A percentile compares a stretch with the other conserved stretches of the same genome.
Evolutionary conservation across 2,329 filamentous ascomycete species (phyloP).

Genomic region (Diaporthe ilicicola): DNA sequence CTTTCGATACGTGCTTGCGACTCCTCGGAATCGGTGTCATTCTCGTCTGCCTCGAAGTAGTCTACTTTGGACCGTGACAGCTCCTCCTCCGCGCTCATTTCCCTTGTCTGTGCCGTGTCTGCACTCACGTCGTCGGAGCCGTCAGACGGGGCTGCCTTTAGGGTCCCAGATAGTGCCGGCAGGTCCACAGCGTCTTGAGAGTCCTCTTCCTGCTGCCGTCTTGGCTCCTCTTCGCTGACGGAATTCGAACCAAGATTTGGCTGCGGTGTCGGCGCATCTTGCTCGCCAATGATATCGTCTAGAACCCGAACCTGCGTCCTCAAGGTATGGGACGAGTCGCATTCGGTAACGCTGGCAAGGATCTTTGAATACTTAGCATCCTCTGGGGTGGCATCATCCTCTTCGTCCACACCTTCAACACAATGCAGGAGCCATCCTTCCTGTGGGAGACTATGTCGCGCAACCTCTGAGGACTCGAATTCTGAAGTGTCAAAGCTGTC

Average conservation of each 20-base stretch:
- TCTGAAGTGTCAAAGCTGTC: not conserved
- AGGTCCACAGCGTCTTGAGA: not conserved
- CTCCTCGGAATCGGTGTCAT: not conserved
- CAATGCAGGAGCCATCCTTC: constrained; percentile 27
- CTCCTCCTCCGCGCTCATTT: not conserved
- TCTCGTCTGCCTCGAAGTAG: constrained; percentile 23
- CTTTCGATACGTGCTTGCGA: not conserved
- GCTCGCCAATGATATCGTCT: not conserved
- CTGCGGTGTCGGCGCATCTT: not conserved
- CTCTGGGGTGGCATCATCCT: not conserved
- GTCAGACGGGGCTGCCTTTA: not conserved
- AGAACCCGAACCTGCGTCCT: not conserved
- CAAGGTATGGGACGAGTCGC: constrained; percentile 9
- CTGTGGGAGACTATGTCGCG: not conserved
- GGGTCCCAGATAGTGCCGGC: not conserved
- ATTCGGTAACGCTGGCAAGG: not conserved
- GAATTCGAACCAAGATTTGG: too few species aligned
- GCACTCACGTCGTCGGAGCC: not conserved
- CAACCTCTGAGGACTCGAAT: not conserved
- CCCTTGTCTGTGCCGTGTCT: not conserved
- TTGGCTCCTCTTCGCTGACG: not conserved
- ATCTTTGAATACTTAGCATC: not conserved
- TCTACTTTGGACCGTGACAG: constrained; percentile 19
- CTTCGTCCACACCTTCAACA: not conserved
- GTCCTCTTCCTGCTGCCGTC: not conserved